Percentiles rank a stretch among this genome's conserved stretches.
These are phyloP conservation scores for Pichia eremophila DNA, from an alignment of 805 yeast species.

Conservation along the genomic window DNA sequence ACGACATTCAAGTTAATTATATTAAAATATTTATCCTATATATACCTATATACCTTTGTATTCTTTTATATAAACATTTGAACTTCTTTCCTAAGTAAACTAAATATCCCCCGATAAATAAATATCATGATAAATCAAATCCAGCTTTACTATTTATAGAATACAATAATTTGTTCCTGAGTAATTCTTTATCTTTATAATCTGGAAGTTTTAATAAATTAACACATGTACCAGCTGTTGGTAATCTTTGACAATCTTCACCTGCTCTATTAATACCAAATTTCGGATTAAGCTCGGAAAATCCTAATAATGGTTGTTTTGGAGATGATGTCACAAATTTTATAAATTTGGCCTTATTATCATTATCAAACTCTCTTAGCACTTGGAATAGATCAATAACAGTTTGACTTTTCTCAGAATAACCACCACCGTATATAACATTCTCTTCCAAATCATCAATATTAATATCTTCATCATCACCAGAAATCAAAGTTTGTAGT, in stretches of 20 bases:
- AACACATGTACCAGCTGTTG: slow-evolving; percentile 91
- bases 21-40: no score
- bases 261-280: slow-evolving; percentile 77
- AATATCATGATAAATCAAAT: slow-evolving; percentile 58
- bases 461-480: slow-evolving; percentile 63
- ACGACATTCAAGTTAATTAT: not conserved
- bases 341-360: slow-evolving; percentile 57
- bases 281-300: slow-evolving; percentile 58
- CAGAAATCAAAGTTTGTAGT: slow-evolving; percentile 75
- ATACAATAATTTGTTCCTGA: slow-evolving; percentile 60
- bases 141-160: slow-evolving; percentile 80
- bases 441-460: slow-evolving; percentile 57
- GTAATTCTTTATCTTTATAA: slow-evolving; percentile 48
- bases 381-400: slow-evolving; percentile 66
- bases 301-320: slow-evolving; percentile 85
- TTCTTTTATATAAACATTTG: not conserved
- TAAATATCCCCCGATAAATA: no score
- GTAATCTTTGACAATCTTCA: slow-evolving; percentile 45
- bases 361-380: slow-evolving; percentile 52
- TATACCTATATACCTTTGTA: not conserved
- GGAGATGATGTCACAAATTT: slow-evolving; percentile 91
- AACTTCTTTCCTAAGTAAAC: no score
- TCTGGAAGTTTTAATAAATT: slow-evolving; percentile 82
- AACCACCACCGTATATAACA: slow-evolving; percentile 57
- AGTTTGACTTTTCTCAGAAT: slow-evolving; percentile 43